Conservation (phyloP, 768 basidiomycete species). For the Kwoniella dejecticola region DNA sequence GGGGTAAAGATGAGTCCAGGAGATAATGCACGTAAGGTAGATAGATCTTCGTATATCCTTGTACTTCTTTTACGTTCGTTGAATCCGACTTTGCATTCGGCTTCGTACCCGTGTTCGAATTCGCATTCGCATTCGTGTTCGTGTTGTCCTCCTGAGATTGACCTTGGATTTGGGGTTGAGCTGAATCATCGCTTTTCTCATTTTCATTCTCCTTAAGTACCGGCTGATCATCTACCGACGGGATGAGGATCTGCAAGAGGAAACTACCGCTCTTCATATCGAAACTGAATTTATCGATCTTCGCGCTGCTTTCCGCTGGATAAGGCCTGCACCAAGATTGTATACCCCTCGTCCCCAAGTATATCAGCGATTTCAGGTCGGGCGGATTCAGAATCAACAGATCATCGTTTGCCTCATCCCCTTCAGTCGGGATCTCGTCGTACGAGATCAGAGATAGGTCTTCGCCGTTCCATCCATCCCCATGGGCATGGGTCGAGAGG, state of each 20-base stretch:
- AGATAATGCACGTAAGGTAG: constrained; percentile 87
- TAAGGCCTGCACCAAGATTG: constrained; percentile 84
- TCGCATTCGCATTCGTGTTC: no score
- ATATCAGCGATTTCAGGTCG: constrained; percentile 33
- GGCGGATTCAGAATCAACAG: constrained; percentile 26
- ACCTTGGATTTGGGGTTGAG: no score
- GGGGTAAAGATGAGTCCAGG: constrained; percentile 62
- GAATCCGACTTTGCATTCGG: constrained; percentile 5
- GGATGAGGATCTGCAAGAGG: constrained; percentile 65
- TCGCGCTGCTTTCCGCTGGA: constrained; percentile 75
- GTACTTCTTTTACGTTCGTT: constrained; percentile 30
- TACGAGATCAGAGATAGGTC: constrained; percentile 51
- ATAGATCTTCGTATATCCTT: constrained; percentile 74
- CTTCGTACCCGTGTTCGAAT: no score
- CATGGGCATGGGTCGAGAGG: constrained; percentile 70
- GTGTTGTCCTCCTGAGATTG: no score
- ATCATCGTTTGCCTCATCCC: constrained; percentile 26
- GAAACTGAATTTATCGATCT: constrained; percentile 68
- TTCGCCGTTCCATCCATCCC: constrained; percentile 73
- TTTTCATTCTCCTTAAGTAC: background rate
- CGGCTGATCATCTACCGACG: background rate
- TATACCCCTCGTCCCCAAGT: constrained; percentile 73
- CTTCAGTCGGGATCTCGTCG: constrained; percentile 32
- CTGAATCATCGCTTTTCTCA: background rate
- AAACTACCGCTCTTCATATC: constrained; percentile 72